Conservation (phyloP, 2,329 filamentous ascomycete species). For the Xylariaceae sp. region DNA sequence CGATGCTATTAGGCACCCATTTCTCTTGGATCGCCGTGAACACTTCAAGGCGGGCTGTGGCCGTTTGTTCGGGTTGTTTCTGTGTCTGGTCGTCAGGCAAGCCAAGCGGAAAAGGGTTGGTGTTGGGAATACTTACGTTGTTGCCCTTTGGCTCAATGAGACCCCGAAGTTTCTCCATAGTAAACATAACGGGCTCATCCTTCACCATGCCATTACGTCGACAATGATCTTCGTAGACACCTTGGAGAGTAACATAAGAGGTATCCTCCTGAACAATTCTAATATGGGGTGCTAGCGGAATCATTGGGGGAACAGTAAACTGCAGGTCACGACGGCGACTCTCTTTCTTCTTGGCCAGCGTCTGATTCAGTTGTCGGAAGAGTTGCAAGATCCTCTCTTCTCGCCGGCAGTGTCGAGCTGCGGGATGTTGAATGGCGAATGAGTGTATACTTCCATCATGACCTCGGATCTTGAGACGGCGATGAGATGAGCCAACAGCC, state of each 20-base stretch:
- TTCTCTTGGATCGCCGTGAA: slow-evolving; percentile 91
- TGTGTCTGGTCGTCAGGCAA: slow-evolving; percentile 35
- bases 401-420: slow-evolving; percentile 83
- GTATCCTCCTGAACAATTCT: slow-evolving; percentile 93
- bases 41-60: slow-evolving; percentile 79
- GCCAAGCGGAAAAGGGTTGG: neutral
- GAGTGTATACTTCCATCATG: slow-evolving; percentile 97
- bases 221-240: slow-evolving; percentile 94
- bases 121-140: slow-evolving; percentile 41
- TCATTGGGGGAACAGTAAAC: slow-evolving; percentile 93
- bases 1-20: slow-evolving; percentile 79
- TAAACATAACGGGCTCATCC: slow-evolving; percentile 92
- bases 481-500: slow-evolving; percentile 84
- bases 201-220: slow-evolving; percentile 81
- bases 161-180: slow-evolving; percentile 86
- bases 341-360: slow-evolving; percentile 88
- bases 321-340: slow-evolving; percentile 88
- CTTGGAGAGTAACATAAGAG: slow-evolving; percentile 90
- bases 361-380: slow-evolving; percentile 96
- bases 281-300: slow-evolving; percentile 91
- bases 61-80: slow-evolving; percentile 65
- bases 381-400: slow-evolving; percentile 95
- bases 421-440: slow-evolving; percentile 94
- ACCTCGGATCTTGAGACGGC: slow-evolving; percentile 90
- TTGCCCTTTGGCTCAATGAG: slow-evolving; percentile 65